Conservation (phyloP, 345 rosid species). For the Luvunga scandens region DNA sequence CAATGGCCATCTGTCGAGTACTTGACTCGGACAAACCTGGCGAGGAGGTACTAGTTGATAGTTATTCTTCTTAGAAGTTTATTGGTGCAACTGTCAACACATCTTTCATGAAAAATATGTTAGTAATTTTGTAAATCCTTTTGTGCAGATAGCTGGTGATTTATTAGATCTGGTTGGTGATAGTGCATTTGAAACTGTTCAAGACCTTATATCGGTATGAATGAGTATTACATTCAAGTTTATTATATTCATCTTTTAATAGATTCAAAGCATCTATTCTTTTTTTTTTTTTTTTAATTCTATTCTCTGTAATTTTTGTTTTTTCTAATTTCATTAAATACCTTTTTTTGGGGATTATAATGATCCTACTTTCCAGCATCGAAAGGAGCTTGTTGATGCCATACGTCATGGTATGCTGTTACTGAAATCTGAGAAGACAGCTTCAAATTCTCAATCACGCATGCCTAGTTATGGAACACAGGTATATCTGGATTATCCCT, state of each 20-base stretch:
- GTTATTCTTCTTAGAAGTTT: conserved; percentile 9
- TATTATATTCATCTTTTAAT: not conserved
- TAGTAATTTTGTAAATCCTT: conserved; percentile 7
- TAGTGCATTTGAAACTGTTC: conserved; percentile 85
- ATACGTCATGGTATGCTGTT: conserved; percentile 68
- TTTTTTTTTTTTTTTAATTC: not conserved
- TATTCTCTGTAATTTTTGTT: not conserved
- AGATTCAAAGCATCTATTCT: not conserved
- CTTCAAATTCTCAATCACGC: conserved; percentile 61
- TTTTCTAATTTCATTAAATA: not conserved
- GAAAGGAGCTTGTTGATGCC: conserved; percentile 88
- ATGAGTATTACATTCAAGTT: not conserved
- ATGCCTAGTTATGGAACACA: conserved; percentile 98
- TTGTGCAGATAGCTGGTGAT: conserved; percentile 79
- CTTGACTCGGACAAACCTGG: conserved; percentile 88
- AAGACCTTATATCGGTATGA: conserved; percentile 74
- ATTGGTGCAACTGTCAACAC: conserved; percentile 16
- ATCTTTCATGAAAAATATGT: conserved; percentile 6
- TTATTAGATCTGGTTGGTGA: conserved; percentile 94
- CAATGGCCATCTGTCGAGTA: conserved; percentile 89
- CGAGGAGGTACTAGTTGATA: conserved; percentile 70
- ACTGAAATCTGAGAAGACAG: conserved; percentile 71
- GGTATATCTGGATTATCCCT: conserved; percentile 35
- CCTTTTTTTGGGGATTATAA: not conserved
- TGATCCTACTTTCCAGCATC: conserved; percentile 56